Conservation (phyloP, 495 filamentous ascomycete species). For the Bacidia rubella region DNA sequence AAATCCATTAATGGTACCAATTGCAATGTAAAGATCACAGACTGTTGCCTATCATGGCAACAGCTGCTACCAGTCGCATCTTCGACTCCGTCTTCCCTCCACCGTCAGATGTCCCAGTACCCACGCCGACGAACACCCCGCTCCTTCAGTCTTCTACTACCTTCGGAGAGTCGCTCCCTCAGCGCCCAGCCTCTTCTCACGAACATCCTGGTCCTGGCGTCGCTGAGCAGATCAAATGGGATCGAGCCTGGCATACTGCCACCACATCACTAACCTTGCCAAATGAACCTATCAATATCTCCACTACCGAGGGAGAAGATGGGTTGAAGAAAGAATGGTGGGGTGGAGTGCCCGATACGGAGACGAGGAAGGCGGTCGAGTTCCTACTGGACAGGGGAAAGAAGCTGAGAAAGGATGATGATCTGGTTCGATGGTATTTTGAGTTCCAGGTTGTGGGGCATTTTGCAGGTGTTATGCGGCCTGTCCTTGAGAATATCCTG, state of each 20-base stretch:
- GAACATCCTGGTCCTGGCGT: slow-evolving; percentile 10
- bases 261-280: slow-evolving; percentile 49
- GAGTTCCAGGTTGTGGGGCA: slow-evolving; percentile 38
- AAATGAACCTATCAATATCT: slow-evolving; percentile 16
- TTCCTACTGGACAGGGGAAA: slow-evolving; percentile 12
- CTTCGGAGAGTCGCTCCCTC: slow-evolving; percentile 20
- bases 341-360: slow-evolving; percentile 6
- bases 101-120: slow-evolving; percentile 24
- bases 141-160: slow-evolving; percentile 14
- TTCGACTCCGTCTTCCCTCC: slow-evolving; percentile 41
- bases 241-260: slow-evolving; percentile 55
- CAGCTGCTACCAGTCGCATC: slow-evolving; percentile 29
- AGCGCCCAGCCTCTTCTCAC: slow-evolving; percentile 12
- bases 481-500: slow-evolving; percentile 27
- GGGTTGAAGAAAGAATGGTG: slow-evolving; percentile 16
- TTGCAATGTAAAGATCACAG: neutral
- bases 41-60: slow-evolving; percentile 3
- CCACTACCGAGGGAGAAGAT: slow-evolving; percentile 6
- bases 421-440: slow-evolving; percentile 39
- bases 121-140: slow-evolving; percentile 24
- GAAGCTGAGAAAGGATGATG: slow-evolving; percentile 15
- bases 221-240: slow-evolving; percentile 46
- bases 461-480: slow-evolving; percentile 32
- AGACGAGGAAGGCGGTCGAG: slow-evolving; percentile 10
- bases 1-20: neutral